These are phyloP conservation scores for Scedosporium boydii DNA, from an alignment of 2,329 filamentous ascomycete species.

Conservation along the genomic window DNA sequence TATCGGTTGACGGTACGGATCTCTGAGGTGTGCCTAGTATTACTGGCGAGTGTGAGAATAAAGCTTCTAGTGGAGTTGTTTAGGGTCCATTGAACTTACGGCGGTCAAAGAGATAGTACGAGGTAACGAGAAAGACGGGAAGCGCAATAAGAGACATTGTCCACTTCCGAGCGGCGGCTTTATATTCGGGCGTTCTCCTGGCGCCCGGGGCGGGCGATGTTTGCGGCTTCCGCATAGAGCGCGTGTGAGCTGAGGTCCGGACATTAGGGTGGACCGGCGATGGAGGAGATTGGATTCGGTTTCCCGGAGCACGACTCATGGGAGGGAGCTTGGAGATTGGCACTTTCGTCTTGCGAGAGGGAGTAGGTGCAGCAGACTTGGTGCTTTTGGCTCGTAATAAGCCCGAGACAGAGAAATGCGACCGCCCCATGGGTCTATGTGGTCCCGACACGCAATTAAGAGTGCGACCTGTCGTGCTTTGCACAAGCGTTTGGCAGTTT, in stretches of 20 bases:
- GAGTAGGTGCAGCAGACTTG: too few relatives aligned
- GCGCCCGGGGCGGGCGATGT: not conserved
- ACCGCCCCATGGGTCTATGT: too few relatives aligned
- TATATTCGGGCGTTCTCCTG: slow-evolving; percentile 30
- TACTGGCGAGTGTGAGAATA: not conserved
- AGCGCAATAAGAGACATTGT: slow-evolving; percentile 38
- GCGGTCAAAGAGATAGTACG: slow-evolving; percentile 43
- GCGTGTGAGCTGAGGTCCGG: not conserved
- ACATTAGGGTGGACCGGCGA: too few relatives aligned
- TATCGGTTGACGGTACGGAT: not conserved
- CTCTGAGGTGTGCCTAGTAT: not conserved
- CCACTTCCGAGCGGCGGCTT: slow-evolving; percentile 34
- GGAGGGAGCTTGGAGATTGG: too few relatives aligned
- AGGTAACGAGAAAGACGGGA: slow-evolving; percentile 45
- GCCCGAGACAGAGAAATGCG: too few relatives aligned
- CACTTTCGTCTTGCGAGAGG: too few relatives aligned
- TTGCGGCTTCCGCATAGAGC: not conserved
- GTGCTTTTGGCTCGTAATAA: too few relatives aligned
- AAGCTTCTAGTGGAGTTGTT: not conserved
- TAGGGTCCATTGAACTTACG: slow-evolving; percentile 18
- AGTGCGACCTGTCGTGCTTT: too few relatives aligned
- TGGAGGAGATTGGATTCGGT: too few relatives aligned
- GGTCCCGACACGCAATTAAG: too few relatives aligned
- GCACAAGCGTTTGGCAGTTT: too few relatives aligned
- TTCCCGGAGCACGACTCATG: too few relatives aligned